phyloP scores from a whole-genome alignment of 331 rosid genomes.

The Stylosanthes scabra region DNA sequence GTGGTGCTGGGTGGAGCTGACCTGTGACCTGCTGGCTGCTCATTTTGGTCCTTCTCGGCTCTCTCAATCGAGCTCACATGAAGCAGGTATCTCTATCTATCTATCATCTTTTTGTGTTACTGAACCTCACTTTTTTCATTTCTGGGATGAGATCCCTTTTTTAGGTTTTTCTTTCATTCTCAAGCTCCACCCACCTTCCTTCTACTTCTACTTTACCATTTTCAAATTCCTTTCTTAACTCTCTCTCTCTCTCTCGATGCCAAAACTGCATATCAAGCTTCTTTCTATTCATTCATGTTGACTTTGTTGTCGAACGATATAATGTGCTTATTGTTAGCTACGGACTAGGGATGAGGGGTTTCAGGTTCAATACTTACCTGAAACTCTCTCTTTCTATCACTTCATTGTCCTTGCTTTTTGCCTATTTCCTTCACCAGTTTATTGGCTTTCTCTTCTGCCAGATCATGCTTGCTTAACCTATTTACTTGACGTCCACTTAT shows the following conservation, averaged over 20 bases:
- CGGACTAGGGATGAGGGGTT: no score
- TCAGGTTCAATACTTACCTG: constrained; percentile 21
- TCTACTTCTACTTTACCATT: constrained; percentile 20
- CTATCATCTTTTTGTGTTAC: no score
- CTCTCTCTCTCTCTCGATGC: constrained; percentile 2
- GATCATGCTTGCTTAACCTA: constrained; percentile 41
- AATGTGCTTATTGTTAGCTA: constrained; percentile 7
- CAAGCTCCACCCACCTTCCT: no score
- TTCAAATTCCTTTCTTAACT: not conserved
- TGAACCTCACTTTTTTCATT: not conserved
- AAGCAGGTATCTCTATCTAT: no score
- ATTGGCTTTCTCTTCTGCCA: constrained; percentile 40
- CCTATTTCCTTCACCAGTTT: constrained; percentile 41
- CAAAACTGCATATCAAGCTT: constrained; percentile 14
- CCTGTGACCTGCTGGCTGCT: no score
- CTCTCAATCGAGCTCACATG: no score
- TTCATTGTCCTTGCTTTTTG: constrained; percentile 42
- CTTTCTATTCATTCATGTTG: constrained; percentile 6
- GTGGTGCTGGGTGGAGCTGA: no score
- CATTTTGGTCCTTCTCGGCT: no score
- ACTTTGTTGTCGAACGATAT: constrained; percentile 36
- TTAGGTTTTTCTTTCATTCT: no score
- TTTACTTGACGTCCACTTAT: no score
- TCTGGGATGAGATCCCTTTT: no score
- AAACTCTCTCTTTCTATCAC: constrained; percentile 30